These are phyloP conservation scores for Cunninghamia lanceolata DNA, from an alignment of 75 land plant species.

Conservation along the genomic window DNA sequence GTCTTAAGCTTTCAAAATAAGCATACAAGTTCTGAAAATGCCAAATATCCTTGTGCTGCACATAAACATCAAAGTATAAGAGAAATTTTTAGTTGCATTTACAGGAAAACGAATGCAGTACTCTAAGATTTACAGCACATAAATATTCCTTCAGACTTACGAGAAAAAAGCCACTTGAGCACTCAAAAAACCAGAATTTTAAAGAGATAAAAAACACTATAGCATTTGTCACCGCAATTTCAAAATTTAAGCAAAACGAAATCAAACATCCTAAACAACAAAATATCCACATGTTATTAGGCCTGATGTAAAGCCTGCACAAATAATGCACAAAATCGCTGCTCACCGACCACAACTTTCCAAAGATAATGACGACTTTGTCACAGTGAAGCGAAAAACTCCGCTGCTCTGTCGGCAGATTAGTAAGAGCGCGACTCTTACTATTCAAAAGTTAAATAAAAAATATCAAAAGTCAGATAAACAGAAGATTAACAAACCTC, in stretches of 20 bases:
- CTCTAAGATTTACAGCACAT: background rate
- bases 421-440: background rate
- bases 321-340: background rate
- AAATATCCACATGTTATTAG: background rate
- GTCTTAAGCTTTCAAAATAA: background rate
- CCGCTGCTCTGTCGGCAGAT: background rate
- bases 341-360: background rate
- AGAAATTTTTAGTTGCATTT: background rate
- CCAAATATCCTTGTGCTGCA: background rate
- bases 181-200: background rate
- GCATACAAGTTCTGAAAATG: background rate
- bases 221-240: background rate
- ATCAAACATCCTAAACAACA: background rate
- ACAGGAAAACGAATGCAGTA: background rate
- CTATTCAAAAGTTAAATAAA: background rate
- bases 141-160: background rate
- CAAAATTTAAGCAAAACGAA: background rate
- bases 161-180: background rate
- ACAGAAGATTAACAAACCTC: background rate
- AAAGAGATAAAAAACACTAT: background rate
- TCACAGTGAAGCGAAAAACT: background rate
- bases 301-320: background rate
- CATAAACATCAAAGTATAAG: background rate
- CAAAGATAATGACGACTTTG: background rate
- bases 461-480: background rate